These are phyloP conservation scores for Aspergillus calidoustus DNA, from an alignment of 2,329 filamentous ascomycete genomes.

Conservation along the genomic window DNA sequence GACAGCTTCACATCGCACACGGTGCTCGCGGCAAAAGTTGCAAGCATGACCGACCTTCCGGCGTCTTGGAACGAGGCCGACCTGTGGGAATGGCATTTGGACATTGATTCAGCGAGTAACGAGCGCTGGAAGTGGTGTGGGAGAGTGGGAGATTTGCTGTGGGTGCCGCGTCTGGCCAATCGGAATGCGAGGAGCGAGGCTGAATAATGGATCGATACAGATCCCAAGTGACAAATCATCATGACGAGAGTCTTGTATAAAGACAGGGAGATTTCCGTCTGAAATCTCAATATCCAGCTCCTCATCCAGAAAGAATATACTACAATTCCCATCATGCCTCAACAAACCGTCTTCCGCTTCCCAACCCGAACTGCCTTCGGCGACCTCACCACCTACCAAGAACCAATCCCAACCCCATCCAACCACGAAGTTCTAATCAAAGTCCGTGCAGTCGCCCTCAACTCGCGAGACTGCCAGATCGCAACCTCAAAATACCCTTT, in stretches of 20 bases:
- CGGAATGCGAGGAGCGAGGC: background rate
- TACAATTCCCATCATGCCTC: background rate
- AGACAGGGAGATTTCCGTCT: background rate
- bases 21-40: slow-evolving; percentile 28
- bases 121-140: no score
- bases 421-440: slow-evolving; percentile 34
- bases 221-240: background rate
- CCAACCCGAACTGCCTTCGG: background rate
- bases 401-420: slow-evolving; percentile 37
- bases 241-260: background rate
- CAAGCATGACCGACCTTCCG: slow-evolving; percentile 26
- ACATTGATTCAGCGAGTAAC: background rate
- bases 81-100: background rate
- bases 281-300: background rate
- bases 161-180: background rate
- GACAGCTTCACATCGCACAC: slow-evolving; percentile 26
- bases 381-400: slow-evolving; percentile 33
- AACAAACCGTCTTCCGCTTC: background rate
- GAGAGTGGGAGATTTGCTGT: background rate
- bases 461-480: slow-evolving; percentile 34
- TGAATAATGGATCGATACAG: background rate
- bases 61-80: slow-evolving; percentile 1
- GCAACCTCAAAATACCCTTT: slow-evolving; percentile 45
- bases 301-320: background rate
- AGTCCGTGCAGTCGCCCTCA: slow-evolving; percentile 29